Evolutionary conservation across 129 eudicot genomes (phyloP), one percentile per base, ranked within the genome.

Genomic region (Solidago caesia): DNA sequence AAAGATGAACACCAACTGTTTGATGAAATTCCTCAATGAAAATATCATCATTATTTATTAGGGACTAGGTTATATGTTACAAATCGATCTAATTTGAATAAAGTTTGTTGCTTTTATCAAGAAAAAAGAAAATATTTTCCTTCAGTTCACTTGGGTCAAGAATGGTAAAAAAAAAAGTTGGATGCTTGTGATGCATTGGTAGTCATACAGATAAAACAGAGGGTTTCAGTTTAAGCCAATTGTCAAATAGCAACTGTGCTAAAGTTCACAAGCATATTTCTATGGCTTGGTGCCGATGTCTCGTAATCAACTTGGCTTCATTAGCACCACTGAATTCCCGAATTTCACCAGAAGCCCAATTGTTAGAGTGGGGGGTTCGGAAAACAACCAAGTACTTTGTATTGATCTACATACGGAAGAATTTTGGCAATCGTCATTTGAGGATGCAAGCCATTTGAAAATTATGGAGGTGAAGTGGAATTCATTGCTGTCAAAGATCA

Each of bases 201-300:
- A 33, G 39, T 2, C 39, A 33, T 33, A 33, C 39, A 33, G 3
- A 33, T 33, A 33, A 33, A 33, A 33, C 39, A 1, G 39, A 33
- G 39, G 39, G 39, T 33, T 33, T 33, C 3, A 33, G 3, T 33
- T 33, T 33, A 33, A 3, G 39, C 39, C 39, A 94, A 71, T 68
- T 94, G 80, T 94, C 97, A 12, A 88, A 79, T 71, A 85, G 90
- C 72, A 87, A 84, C 73, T 82, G 74, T 79, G 84, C 91, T 49
- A 91, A 86, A 81, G 86, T 94, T 68, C 87, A 86, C 69, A 88
- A 85, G 80, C 96, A 91, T 59, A 85, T 89, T 48, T 91, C 96
- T 55, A 82, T 85, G 74, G 90, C 99, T 80, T 94, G 99, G 99
- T 91, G 96, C 67, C 82, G 97, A 68, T 86, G 96, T 65, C 91